These are phyloP conservation scores for Solanum habrochaites DNA, from an alignment of 257 asterid genomes.

Conservation along the genomic window DNA sequence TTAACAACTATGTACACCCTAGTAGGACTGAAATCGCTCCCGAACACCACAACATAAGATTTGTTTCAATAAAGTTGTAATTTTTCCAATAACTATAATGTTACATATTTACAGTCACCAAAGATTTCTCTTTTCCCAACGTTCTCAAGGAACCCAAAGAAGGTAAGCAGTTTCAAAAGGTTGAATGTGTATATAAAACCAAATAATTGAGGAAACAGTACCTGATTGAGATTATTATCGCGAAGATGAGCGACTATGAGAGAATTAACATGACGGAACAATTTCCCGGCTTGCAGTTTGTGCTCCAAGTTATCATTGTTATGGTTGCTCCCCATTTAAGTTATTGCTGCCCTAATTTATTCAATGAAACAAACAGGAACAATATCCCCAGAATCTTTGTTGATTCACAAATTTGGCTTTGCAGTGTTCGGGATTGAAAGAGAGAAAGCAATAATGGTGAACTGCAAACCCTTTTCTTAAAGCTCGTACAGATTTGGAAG, in stretches of 20 bases:
- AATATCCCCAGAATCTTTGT: neutral
- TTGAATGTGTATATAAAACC: neutral
- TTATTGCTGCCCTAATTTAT: neutral
- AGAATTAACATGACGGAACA: slow-evolving; percentile 55
- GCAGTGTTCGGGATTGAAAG: neutral
- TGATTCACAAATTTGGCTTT: neutral
- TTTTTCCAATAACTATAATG: neutral
- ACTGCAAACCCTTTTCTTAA: neutral
- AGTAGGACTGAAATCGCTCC: neutral
- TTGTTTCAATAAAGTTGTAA: neutral
- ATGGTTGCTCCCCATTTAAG: slow-evolving; percentile 19
- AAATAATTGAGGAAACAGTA: neutral
- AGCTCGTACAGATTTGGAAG: neutral
- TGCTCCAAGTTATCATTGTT: slow-evolving; percentile 40
- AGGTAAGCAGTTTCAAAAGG: neutral
- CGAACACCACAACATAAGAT: neutral
- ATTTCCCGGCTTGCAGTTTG: slow-evolving; percentile 57
- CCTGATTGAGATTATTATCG: slow-evolving; percentile 67
- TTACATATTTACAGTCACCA: neutral
- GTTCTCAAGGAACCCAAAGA: neutral
- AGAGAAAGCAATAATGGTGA: neutral
- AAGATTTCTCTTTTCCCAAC: neutral
- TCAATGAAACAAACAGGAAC: neutral
- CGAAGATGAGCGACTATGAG: slow-evolving; percentile 79
- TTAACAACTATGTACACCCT: neutral